Evolutionary conservation across 2,329 filamentous ascomycete genomes (phyloP), one percentile per base, ranked within the genome.

Genomic region (Colletotrichum sp.): DNA sequence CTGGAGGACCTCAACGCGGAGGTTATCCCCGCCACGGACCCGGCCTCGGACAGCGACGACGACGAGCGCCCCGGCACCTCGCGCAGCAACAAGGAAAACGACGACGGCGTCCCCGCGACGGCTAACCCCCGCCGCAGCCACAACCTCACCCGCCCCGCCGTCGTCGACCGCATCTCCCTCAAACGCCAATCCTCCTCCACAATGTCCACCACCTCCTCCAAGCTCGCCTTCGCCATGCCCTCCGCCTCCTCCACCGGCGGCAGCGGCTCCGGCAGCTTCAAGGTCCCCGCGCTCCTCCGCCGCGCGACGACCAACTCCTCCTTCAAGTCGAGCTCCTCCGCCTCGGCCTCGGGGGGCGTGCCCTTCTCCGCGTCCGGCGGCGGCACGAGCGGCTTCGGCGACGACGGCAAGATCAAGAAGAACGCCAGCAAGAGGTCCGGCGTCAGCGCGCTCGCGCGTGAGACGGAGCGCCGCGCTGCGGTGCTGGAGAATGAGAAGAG

Each of bases 81-180:
- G 32, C 81, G 77, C 26, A 83, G 81, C 70, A 87, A 90, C 78
- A 91, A 92, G 77, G 89, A 92, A 84, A 90, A 91, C 80, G 44
- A 30, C 18, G 44, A 30, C 18, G 44, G 44, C 44, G 10, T 74
- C 64, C 6, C 81, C 83, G 3, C 73, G 64, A 30, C 52, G 12
- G 83, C n/a, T 52, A 79, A 86, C 83, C 75, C 85, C 78, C 80
- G 85, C 79, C 79, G 88, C 59, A 80, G 77, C 34, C 30, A 63
- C n/a, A 21, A 66, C 34, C 10, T 39, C 83, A 81, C 76, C 77
- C 72, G 85, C 79, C 68, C 84, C 12, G 83, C 87, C 21, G 88
- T 96, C 68, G 91, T 96, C 64, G 94, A 98, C 84, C 93, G 95
- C 71, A 93, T 96, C 78, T 90, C 89, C 24, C 88, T 96, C 44